Evolutionary conservation across 1,284 basidiomycete genomes (phyloP).

Genomic region (Sanghuangporus sanghuang): DNA sequence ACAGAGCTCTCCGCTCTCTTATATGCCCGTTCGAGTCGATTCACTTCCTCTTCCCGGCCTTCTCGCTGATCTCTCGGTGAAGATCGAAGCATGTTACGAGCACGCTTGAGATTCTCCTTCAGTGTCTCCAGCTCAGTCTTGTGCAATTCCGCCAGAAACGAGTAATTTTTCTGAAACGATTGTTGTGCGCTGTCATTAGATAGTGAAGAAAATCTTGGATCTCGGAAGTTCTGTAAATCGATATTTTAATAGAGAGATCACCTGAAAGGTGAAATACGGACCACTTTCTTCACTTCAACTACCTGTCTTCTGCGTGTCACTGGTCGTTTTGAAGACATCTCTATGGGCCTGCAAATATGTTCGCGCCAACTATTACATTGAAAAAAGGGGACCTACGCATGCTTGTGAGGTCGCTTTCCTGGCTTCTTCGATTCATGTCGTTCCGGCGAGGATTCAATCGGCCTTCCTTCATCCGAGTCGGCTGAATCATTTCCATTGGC

Average conservation of each 20-base stretch:
- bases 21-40: slow-evolving; percentile 72
- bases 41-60: slow-evolving; percentile 66
- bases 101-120: slow-evolving; percentile 60
- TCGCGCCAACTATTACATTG: slow-evolving; percentile 3
- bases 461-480: slow-evolving; percentile 12
- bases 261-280: slow-evolving; percentile 31
- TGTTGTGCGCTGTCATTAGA: slow-evolving; percentile 67
- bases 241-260: not conserved
- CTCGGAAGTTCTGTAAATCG: slow-evolving; percentile 61
- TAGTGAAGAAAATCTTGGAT: slow-evolving; percentile 84
- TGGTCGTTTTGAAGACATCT: slow-evolving; percentile 82
- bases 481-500: no score
- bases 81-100: slow-evolving; percentile 60
- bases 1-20: slow-evolving; percentile 77
- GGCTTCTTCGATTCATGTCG: slow-evolving; percentile 27
- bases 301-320: slow-evolving; percentile 77
- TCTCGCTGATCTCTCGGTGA: slow-evolving; percentile 62
- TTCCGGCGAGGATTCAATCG: slow-evolving; percentile 21
- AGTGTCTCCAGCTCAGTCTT: slow-evolving; percentile 64
- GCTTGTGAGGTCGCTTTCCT: slow-evolving; percentile 73
- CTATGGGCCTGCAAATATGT: slow-evolving; percentile 57
- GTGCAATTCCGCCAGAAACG: slow-evolving; percentile 72
- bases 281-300: slow-evolving; percentile 64
- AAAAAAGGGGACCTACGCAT: slow-evolving; percentile 63
- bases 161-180: slow-evolving; percentile 73